Percentiles rank a stretch among this genome's conserved stretches.
Evolutionary conservation across 2,329 filamentous ascomycete species (phyloP).

Genomic region (Nemania serpens): DNA sequence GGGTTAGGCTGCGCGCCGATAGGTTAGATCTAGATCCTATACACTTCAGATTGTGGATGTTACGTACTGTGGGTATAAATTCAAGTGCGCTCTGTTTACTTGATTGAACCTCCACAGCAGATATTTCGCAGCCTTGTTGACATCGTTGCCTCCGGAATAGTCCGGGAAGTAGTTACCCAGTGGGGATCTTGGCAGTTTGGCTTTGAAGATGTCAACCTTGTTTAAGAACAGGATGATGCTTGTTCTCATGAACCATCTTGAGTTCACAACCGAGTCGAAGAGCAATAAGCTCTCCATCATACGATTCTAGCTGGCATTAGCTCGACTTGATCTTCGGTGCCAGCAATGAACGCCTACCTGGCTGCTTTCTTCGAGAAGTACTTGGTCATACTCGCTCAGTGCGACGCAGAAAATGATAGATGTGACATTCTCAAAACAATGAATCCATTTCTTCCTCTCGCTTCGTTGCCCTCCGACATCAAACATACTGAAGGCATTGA

Average conservation of each 20-base stretch:
- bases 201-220: constrained; percentile 97
- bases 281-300: constrained; percentile 99
- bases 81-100: constrained; percentile 93
- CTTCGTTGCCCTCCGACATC: constrained; percentile 97
- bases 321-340: background rate
- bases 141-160: constrained; percentile 96
- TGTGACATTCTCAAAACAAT: constrained; percentile 99
- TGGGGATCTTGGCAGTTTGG: constrained; percentile 87
- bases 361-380: constrained; percentile 93
- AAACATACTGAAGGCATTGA: constrained; percentile 77
- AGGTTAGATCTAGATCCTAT: constrained; percentile 34
- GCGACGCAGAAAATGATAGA: constrained; percentile 99
- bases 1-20: constrained; percentile 72
- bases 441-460: constrained; percentile 99
- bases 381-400: constrained; percentile 97
- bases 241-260: constrained; percentile 97
- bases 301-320: constrained; percentile 71
- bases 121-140: constrained; percentile 98
- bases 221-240: constrained; percentile 99
- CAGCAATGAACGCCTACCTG: constrained; percentile 65
- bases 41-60: background rate
- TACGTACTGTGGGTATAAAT: constrained; percentile 94
- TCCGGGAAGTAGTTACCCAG: constrained; percentile 96
- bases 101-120: constrained; percentile 98
- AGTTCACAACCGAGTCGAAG: constrained; percentile 98